Evolutionary conservation across 108 stramenopile genomes (phyloP).

Genomic region (Cyclotella choctawhatcheeana): DNA sequence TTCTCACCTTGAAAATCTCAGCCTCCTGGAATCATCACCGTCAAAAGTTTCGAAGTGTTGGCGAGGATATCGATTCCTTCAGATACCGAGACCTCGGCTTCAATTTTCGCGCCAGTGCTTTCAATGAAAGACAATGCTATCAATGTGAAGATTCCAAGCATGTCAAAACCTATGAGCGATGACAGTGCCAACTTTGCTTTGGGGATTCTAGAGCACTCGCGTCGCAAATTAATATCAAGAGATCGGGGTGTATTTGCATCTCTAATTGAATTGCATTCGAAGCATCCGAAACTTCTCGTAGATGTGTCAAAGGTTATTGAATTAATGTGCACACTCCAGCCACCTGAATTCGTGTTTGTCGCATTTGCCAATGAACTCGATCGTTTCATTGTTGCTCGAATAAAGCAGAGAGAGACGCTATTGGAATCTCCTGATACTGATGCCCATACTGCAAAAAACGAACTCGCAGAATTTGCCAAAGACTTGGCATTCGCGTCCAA

Average conservation of each 20-base stretch:
- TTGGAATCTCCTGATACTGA: constrained; percentile 31
- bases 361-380: constrained; percentile 86
- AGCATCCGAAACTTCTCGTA: constrained; percentile 65
- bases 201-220: constrained; percentile 62
- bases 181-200: constrained; percentile 70
- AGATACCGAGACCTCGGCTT: constrained; percentile 50
- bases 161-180: constrained; percentile 63
- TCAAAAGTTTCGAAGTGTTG: constrained; percentile 86
- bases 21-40: constrained; percentile 80
- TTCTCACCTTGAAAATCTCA: too few relatives aligned
- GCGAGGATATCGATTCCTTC: constrained; percentile 83
- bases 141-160: constrained; percentile 22
- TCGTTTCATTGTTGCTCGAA: constrained; percentile 50
- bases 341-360: constrained; percentile 86
- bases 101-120: constrained; percentile 25
- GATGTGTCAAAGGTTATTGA: constrained; percentile 79
- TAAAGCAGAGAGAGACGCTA: constrained; percentile 25
- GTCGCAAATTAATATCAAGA: constrained; percentile 60
- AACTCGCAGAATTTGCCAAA: constrained; percentile 50
- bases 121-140: constrained; percentile 12
- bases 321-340: constrained; percentile 83
- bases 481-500: constrained; percentile 80
- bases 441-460: constrained; percentile 30
- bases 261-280: constrained; percentile 73
- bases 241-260: constrained; percentile 83